Conservation (phyloP, 208 protist species). For the Wallacemonas collosoma region DNA sequence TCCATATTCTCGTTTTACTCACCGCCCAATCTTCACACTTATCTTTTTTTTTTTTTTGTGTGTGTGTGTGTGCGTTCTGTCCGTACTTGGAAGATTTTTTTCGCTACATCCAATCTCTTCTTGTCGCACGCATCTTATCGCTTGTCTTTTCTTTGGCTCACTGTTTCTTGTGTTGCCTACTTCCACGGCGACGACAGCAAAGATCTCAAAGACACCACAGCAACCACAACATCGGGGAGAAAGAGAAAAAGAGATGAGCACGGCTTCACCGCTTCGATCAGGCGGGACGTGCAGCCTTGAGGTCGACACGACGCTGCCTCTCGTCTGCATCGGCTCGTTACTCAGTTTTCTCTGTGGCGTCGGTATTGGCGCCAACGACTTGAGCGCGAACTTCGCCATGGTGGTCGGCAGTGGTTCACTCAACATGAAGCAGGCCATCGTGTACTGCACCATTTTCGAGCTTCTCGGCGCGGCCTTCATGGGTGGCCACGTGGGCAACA, state of each 20-base stretch:
- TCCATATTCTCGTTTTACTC: too few relatives aligned
- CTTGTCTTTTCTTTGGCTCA: slow-evolving; percentile 7
- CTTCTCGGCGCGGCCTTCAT: slow-evolving; percentile 84
- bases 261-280: slow-evolving; percentile 8
- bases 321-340: slow-evolving; percentile 74
- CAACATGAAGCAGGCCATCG: slow-evolving; percentile 77
- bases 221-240: too few relatives aligned
- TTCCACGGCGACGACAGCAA: background rate
- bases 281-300: slow-evolving; percentile 50
- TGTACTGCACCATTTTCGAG: slow-evolving; percentile 84
- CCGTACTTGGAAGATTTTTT: background rate
- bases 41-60: too few relatives aligned
- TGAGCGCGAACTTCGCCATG: slow-evolving; percentile 88
- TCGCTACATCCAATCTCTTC: background rate
- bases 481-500: slow-evolving; percentile 79
- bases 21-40: too few relatives aligned
- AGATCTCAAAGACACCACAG: too few relatives aligned
- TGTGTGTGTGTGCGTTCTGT: too few relatives aligned
- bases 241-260: background rate
- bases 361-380: slow-evolving; percentile 84
- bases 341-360: slow-evolving; percentile 84
- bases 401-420: slow-evolving; percentile 83
- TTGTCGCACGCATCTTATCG: background rate
- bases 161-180: background rate
- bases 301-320: slow-evolving; percentile 68